phyloP scores from a whole-genome alignment of 192 early-diverging fungal genomes.

The Coemansia guatemalensis region DNA sequence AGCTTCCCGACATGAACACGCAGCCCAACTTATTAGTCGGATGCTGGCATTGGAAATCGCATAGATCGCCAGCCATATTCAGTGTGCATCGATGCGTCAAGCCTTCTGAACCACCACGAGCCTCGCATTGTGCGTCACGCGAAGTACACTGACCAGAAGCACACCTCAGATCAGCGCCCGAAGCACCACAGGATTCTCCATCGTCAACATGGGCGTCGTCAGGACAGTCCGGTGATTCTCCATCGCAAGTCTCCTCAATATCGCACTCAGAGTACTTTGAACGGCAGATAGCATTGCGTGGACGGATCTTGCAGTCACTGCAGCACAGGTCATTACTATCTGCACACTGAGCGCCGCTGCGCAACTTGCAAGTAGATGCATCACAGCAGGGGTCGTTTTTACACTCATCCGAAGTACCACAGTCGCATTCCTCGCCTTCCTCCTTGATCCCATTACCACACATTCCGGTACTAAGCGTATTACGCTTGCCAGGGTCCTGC shows the following conservation, averaged over 20 bases:
- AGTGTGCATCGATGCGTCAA: conserved; percentile 58
- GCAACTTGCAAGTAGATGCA: conserved; percentile 76
- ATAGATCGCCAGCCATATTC: conserved; percentile 56
- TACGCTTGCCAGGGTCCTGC: conserved; percentile 43
- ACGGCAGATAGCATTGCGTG: conserved; percentile 68
- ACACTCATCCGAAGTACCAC: conserved; percentile 69
- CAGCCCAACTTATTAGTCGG: conserved; percentile 51
- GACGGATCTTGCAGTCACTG: conserved; percentile 60
- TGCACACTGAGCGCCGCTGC: conserved; percentile 71
- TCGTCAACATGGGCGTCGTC: conserved; percentile 63
- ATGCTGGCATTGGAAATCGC: conserved; percentile 64
- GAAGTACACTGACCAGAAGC: conserved; percentile 75
- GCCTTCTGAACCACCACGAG: conserved; percentile 56
- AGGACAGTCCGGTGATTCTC: conserved; percentile 70
- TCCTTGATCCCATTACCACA: conserved; percentile 96
- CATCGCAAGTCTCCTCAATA: conserved; percentile 74
- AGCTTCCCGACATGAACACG: conserved; percentile 60
- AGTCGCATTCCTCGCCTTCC: conserved; percentile 88
- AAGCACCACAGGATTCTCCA: conserved; percentile 62
- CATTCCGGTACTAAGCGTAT: conserved; percentile 61
- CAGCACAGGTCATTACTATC: conserved; percentile 88
- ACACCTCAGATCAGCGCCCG: conserved; percentile 47
- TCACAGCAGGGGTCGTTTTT: conserved; percentile 82
- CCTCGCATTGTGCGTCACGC: conserved; percentile 66
- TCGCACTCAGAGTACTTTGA: conserved; percentile 77